Base-by-base conservation (phyloP, 805 yeast species). In the Kuraishia hungarica region DNA sequence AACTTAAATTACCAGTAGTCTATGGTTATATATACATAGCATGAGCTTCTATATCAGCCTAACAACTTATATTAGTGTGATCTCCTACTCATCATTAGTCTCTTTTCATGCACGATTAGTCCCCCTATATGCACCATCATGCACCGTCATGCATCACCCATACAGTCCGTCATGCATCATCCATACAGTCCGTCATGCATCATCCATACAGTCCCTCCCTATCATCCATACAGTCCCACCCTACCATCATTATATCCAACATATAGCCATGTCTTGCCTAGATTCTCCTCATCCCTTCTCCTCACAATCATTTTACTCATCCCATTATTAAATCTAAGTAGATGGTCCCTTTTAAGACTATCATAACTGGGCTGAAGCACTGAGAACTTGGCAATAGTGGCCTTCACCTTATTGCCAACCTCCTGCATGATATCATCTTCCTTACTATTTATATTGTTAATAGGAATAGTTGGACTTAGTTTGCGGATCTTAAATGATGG, bases 241-340 rank as follows among this genome's bases (percentile, higher is more conserved):
- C 66, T 62, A 7, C 75, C 74, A 55, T 70, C 72, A 53, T 67
- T 66, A 50, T 62, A 69, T 2, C 67, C 73, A 8, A 68, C 58
- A 47, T 65, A 62, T 35, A 68, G 54, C 70, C 69, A 67, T 21
- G 60, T 56, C 11, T 58, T 54, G 46, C 61, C 63, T 23, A 58
- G 56, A 11, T 53, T 58, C 49, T 54, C 51, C 52, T 68, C 70
- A 8, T 68, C 64, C 29, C 72, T 61, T 26, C 59, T 59, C 39
- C 66, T 58, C 2, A 70, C 62, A 5, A 71, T 61, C 57, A 67
- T 68, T 52, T 71, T 71, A 20, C 66, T 56, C 46, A 60, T 56
- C 1, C 75, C 75, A 57, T 71, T 69, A 29, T 61, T 58, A 49
- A 60, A 66, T 1, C 51, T 48, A 15, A 66, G 46, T 10, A 35